Evolutionary conservation across 2,329 filamentous ascomycete species (phyloP), one percentile per base, ranked within the genome.

Genomic region (Trichothecium roseum): DNA sequence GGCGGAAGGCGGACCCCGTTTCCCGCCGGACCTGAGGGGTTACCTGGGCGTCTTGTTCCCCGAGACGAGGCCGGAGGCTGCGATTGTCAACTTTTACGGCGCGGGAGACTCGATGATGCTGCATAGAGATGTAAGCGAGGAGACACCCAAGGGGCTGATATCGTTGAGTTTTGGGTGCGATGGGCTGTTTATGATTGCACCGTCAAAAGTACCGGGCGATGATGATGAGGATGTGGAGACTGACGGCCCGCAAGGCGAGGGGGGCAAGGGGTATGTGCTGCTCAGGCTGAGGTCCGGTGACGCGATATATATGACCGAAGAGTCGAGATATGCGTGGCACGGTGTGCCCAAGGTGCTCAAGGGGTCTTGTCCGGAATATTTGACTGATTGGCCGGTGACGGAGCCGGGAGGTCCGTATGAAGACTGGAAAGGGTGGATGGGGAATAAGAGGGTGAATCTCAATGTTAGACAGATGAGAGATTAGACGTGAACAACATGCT

Each of bases 61-160:
- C 0, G 68, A 76, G 9, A 91, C 88, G 12, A 66, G 71, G 35
- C 77, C 89, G 0, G 80, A 96, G 60, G 88, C 91, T 2, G 89
- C 91, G 27, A 96, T 96, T 43, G 76, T 94, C 46, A 96, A 96
- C 55, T 69, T 96, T 34, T 96, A 96, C 60, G 83, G 78, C 0
- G 84, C 91, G 0, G 84, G 85, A 15, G 89, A 96, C 52, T 93
- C 84, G 1, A 78, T 96, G 55, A 89, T 85, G 63, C 74, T 94
- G 56, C 91, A 96, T 61, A 78, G 91, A 9, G 91, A 98, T 52
- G 87, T 96, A 29, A 93, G 86, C 43, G 91, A 96, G 60, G 70
- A 83, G 45, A 82, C 80, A 33, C 73, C 85, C 47, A 76, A 70
- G 36, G 85, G 85, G 0, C 68, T 96, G 18, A 75, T 94, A 14